Base-by-base conservation (phyloP, 1,284 basidiomycete genomes). In the Mycocalia duriaeana region DNA sequence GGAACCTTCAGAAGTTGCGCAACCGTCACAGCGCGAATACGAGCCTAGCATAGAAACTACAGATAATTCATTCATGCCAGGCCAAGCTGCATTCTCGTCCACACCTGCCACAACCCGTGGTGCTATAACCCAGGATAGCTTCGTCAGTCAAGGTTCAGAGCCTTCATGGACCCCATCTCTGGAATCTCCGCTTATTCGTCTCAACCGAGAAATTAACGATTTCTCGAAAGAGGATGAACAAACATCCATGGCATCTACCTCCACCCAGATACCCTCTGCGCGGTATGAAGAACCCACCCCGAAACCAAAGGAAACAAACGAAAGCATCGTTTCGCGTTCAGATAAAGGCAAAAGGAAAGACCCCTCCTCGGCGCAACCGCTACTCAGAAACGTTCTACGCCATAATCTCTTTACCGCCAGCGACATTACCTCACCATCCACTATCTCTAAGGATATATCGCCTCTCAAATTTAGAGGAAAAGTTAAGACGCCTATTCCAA, bases 111-210 rank as follows among this genome's bases (percentile, higher is more conserved):
- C 72, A 8, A 55, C 62, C 55, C 60, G 79, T 56, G 50, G 58
- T 50, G 67, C 64, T 39, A 60, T 63, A 50, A 57, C 59, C 0
- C 57, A 71, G 25, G 63, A 76, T 49, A 71, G 58, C 25, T 71
- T 73, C 45, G 53, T 58, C 3, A 70, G 59, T 48, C 64, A 70
- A 34, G 65, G 59, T 16, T 64, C 68, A 35, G 76, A 76, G 28
- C 72, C 79, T 1, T 82, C 84, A 20, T 86, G 86, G 85, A 73
- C 76, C 35, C 69, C 75, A 14, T 83, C 85, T 3, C 60, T 90
- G 38, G 86, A 89, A 58, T 85, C 84, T 1, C 89, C 91, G 6
- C 79, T 92, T 42, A 77, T 85, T 37, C 77, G 81, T 22, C 70
- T 91, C 46, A 85, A 85, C 52, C 73, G 81, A 39, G 79, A 88